Evolutionary conservation across 2,329 filamentous ascomycete species (phyloP).

Genomic region (Aspergillus brasiliensis): DNA sequence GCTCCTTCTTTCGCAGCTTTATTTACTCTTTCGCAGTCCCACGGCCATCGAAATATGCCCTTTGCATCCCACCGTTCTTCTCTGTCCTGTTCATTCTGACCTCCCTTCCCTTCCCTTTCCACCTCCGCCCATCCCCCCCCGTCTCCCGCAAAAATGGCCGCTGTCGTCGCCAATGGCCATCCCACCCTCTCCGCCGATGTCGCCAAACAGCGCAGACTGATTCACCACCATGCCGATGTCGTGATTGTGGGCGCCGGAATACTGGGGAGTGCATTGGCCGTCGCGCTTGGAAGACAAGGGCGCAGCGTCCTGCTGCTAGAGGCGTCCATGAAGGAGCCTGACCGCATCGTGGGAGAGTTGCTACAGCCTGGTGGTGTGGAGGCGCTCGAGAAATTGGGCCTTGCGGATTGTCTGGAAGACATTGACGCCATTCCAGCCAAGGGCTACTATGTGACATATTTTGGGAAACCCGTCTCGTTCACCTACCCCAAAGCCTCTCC

Average conservation of each 20-base stretch:
- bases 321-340: constrained; percentile 83
- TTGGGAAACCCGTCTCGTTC: constrained; percentile 71
- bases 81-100: constrained; percentile 14
- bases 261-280: constrained; percentile 83
- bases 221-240: constrained; percentile 71
- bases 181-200: constrained; percentile 24
- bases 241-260: constrained; percentile 91
- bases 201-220: constrained; percentile 50
- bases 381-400: constrained; percentile 76
- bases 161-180: constrained; percentile 26
- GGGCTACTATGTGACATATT: constrained; percentile 87
- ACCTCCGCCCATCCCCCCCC: no score
- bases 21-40: neutral
- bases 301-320: constrained; percentile 90
- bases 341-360: constrained; percentile 94
- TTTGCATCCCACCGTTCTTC: constrained; percentile 17
- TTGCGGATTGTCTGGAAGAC: constrained; percentile 78
- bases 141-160: constrained; percentile 28
- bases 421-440: constrained; percentile 83
- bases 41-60: constrained; percentile 23
- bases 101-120: constrained; percentile 10
- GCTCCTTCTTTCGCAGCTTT: neutral
- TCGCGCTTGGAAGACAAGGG: constrained; percentile 82
- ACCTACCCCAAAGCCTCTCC: constrained; percentile 69
- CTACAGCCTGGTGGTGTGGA: constrained; percentile 88